These are phyloP conservation scores for Drosera capensis DNA, from an alignment of 148 eudicot species.

Conservation along the genomic window DNA sequence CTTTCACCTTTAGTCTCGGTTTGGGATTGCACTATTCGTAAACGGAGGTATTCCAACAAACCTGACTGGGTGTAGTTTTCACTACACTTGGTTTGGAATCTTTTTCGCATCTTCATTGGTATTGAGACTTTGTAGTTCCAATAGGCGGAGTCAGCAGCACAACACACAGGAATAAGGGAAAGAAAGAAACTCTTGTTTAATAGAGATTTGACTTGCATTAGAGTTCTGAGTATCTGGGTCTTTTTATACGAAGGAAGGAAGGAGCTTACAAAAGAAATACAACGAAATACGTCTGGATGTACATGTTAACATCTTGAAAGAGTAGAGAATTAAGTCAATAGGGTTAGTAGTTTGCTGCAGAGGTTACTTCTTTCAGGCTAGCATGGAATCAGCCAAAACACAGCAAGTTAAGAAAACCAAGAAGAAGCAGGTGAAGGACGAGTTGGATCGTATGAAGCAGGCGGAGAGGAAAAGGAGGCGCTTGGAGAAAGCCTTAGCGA, in stretches of 20 bases:
- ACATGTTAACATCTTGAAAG: slow-evolving; percentile 25
- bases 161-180: background rate
- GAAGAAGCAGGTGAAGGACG: slow-evolving; percentile 91
- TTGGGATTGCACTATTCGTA: slow-evolving; percentile 88
- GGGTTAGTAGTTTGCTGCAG: slow-evolving; percentile 7
- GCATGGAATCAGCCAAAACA: slow-evolving; percentile 60
- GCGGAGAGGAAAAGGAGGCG: slow-evolving; percentile 95
- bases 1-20: slow-evolving; percentile 75
- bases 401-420: slow-evolving; percentile 55
- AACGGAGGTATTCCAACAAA: slow-evolving; percentile 75
- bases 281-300: slow-evolving; percentile 9
- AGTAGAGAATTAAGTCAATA: slow-evolving; percentile 9
- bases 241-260: slow-evolving; percentile 8
- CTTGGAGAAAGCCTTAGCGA: slow-evolving; percentile 88
- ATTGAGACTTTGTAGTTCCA: too few species aligned
- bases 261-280: slow-evolving; percentile 2
- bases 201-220: background rate
- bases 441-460: slow-evolving; percentile 83
- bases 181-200: background rate
- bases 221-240: slow-evolving; percentile 7
- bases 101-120: background rate
- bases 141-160: too few species aligned
- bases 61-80: slow-evolving; percentile 89
- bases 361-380: slow-evolving; percentile 9
- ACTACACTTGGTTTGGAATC: background rate